A percentile compares a stretch with the other conserved stretches of the same genome.
phyloP scores from a whole-genome alignment of 768 basidiomycete genomes.

The Naganishia vaughanmartiniae region DNA sequence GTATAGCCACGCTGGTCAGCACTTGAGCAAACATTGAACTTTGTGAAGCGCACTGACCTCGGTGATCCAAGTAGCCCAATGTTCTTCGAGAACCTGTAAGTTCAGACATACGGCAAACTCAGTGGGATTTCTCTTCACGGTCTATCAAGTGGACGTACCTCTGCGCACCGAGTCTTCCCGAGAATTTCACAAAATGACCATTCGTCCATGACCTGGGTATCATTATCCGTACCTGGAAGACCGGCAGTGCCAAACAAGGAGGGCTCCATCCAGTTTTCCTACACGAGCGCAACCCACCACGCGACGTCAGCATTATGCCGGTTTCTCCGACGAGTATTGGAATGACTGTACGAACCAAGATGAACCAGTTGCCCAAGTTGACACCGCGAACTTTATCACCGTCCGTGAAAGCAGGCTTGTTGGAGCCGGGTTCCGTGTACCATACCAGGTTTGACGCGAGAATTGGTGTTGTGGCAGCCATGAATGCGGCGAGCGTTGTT shows the following conservation, averaged over 20 bases:
- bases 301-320: background rate
- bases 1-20: no score
- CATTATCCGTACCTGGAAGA: slow-evolving; percentile 16
- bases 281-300: background rate
- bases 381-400: slow-evolving; percentile 40
- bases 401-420: slow-evolving; percentile 7
- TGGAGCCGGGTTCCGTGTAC: slow-evolving; percentile 23
- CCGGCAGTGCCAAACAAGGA: slow-evolving; percentile 34
- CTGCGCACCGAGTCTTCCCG: slow-evolving; percentile 33
- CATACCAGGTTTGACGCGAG: slow-evolving; percentile 13
- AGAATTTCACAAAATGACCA: slow-evolving; percentile 40
- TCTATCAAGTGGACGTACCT: background rate
- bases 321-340: background rate
- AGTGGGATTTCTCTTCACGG: background rate
- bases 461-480: background rate
- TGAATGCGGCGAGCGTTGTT: background rate
- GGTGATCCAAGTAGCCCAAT: slow-evolving; percentile 45
- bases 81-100: slow-evolving; percentile 32
- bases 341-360: slow-evolving; percentile 32
- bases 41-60: slow-evolving; percentile 21
- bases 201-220: slow-evolving; percentile 27
- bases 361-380: slow-evolving; percentile 45
- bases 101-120: no score
- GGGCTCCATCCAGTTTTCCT: slow-evolving; percentile 49
- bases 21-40: no score